Conservation (phyloP, 2,329 filamentous ascomycete genomes). For the Xylariaceae sp. region DNA sequence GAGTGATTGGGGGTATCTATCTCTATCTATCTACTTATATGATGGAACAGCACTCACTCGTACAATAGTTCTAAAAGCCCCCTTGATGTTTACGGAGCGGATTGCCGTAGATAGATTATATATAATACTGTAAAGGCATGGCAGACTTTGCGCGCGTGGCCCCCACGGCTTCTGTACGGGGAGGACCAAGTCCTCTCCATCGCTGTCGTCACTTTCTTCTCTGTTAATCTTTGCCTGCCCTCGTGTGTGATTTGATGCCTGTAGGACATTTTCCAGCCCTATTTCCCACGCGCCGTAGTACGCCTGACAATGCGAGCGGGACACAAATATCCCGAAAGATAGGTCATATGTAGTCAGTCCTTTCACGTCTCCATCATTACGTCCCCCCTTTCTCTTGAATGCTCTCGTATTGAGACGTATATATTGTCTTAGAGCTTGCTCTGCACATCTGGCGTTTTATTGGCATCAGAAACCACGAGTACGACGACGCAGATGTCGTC, state of each 20-base stretch:
- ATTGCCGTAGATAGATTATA: neutral
- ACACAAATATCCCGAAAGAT: neutral
- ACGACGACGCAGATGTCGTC: conserved; percentile 92
- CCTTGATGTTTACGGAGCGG: neutral
- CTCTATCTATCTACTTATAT: conserved; percentile 2
- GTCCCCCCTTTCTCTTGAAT: neutral
- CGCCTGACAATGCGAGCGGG: conserved; percentile 24
- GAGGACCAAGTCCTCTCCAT: neutral
- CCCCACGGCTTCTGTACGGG: neutral
- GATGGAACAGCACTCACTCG: neutral
- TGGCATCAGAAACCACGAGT: conserved; percentile 66
- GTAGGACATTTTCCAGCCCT: conserved; percentile 2
- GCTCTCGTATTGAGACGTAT: neutral
- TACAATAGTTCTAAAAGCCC: neutral
- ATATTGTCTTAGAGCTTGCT: conserved; percentile 24
- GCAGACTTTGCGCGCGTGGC: neutral
- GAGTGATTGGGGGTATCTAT: neutral
- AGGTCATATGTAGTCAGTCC: neutral
- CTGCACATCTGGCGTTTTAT: conserved; percentile 22
- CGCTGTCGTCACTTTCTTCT: neutral
- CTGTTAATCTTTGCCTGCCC: neutral
- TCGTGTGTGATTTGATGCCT: conserved; percentile 1
- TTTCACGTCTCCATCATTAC: neutral
- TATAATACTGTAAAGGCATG: neutral
- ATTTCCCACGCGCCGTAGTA: conserved; percentile 12